A percentile compares a stretch with the other conserved stretches of the same genome.
These are phyloP conservation scores for Casuarina equisetifolia DNA, from an alignment of 306 rosid genomes.

Conservation along the genomic window DNA sequence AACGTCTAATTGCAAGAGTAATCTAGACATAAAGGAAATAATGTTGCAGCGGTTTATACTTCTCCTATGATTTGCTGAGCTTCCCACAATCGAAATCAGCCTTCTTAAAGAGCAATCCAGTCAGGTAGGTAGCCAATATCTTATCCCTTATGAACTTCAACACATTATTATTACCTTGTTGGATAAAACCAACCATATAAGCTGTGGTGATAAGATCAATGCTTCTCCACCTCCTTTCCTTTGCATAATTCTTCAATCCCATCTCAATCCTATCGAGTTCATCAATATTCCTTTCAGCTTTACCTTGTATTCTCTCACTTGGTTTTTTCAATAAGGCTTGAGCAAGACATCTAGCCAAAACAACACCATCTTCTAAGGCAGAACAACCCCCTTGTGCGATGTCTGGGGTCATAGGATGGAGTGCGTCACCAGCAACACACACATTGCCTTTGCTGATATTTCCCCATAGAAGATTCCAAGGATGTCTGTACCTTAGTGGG, in stretches of 20 bases:
- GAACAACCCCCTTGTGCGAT: no score
- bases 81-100: constrained; percentile 64
- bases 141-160: constrained; percentile 49
- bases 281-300: no score
- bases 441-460: no score
- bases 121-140: constrained; percentile 28
- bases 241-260: background rate
- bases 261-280: background rate
- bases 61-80: constrained; percentile 18
- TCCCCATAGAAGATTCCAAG: background rate
- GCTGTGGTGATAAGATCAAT: background rate
- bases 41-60: no score
- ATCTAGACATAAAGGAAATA: no score
- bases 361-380: no score
- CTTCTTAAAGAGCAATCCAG: constrained; percentile 17
- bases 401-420: no score
- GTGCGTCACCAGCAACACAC: no score
- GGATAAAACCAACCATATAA: background rate
- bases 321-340: no score
- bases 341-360: no score
- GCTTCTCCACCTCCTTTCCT: background rate
- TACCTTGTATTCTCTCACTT: no score
- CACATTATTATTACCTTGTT: constrained; percentile 27
- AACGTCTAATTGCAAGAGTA: no score
- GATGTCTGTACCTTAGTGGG: background rate